Conservation (phyloP, 805 yeast species). For the Hanseniaspora meyeri region DNA sequence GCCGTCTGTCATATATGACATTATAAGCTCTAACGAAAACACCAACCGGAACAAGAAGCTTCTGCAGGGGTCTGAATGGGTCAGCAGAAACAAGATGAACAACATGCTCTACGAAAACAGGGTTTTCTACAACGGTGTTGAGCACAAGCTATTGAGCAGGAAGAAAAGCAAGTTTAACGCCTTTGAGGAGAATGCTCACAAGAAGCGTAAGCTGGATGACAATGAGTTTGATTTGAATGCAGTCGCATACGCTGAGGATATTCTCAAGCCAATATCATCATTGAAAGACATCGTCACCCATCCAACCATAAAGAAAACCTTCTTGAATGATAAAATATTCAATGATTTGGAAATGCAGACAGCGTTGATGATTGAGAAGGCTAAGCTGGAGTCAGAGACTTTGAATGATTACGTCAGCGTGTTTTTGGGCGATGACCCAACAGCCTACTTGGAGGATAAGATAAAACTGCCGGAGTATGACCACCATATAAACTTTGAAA, state of each 20-base stretch:
- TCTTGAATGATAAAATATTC: constrained; percentile 38
- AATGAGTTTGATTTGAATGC: constrained; percentile 35
- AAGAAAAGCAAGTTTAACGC: constrained; percentile 16
- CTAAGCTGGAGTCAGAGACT: constrained; percentile 63
- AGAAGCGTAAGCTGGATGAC: constrained; percentile 15
- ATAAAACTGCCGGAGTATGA: constrained; percentile 59
- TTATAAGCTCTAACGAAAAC: constrained; percentile 25
- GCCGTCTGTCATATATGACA: constrained; percentile 17
- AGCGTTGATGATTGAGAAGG: constrained; percentile 65
- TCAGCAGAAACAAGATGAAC: constrained; percentile 35
- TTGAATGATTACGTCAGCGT: constrained; percentile 61
- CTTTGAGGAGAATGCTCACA: background rate
- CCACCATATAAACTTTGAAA: constrained; percentile 36
- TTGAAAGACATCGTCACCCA: constrained; percentile 69
- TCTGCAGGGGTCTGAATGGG: constrained; percentile 36
- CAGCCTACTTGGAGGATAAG: constrained; percentile 48
- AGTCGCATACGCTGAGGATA: constrained; percentile 41
- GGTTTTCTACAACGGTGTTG: constrained; percentile 29
- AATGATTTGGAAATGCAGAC: constrained; percentile 57
- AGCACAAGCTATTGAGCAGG: constrained; percentile 26
- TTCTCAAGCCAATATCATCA: constrained; percentile 66
- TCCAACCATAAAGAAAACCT: constrained; percentile 57
- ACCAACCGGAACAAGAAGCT: constrained; percentile 50
- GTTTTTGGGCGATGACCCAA: constrained; percentile 78
- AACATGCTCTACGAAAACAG: constrained; percentile 24